These are phyloP conservation scores for Suaeda aralocaspica DNA, from an alignment of 148 eudicot genomes.

Conservation along the genomic window DNA sequence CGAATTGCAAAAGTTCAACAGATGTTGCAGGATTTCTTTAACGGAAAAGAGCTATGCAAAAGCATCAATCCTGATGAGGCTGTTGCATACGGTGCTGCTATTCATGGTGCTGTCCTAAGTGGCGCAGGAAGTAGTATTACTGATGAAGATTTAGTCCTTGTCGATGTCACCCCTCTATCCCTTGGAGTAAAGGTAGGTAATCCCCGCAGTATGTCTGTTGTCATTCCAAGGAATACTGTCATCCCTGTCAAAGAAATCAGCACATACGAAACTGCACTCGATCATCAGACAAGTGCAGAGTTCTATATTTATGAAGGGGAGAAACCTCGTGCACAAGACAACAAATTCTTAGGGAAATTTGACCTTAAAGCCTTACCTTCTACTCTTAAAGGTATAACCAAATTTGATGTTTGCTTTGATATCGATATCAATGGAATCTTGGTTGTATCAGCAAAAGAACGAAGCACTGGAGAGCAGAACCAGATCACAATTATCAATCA, in stretches of 20 bases:
- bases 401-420: neutral
- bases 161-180: neutral
- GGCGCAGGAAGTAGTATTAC: neutral
- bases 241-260: neutral
- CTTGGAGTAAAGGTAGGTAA: no score
- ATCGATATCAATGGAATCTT: neutral
- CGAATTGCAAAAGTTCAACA: slow-evolving; percentile 6
- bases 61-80: slow-evolving; percentile 13
- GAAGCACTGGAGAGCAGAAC: neutral
- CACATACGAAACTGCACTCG: neutral
- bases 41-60: slow-evolving; percentile 4
- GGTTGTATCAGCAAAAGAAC: neutral
- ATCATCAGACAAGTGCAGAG: neutral
- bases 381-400: neutral
- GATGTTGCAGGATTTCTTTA: neutral
- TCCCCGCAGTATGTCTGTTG: neutral
- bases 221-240: neutral
- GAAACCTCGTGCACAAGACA: neutral
- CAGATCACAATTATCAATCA: neutral
- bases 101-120: neutral
- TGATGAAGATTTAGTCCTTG: neutral
- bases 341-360: neutral
- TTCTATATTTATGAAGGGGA: slow-evolving; percentile 2
- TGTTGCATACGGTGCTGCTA: slow-evolving; percentile 6
- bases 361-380: neutral